Evolutionary conservation across 2,329 filamentous ascomycete genomes (phyloP).

Genomic region (Fusarium bulbicola): DNA sequence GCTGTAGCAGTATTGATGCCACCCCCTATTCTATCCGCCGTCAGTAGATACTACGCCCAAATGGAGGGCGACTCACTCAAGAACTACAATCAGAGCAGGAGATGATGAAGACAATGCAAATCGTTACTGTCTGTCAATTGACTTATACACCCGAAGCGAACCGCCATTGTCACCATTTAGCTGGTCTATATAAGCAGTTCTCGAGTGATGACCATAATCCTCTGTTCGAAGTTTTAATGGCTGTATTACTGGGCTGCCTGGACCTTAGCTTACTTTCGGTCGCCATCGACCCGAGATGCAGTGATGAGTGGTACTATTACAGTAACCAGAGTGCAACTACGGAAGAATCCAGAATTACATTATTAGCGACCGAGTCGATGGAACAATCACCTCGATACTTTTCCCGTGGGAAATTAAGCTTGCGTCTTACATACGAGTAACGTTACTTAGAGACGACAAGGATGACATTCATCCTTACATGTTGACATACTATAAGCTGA

Average conservation of each 20-base stretch:
- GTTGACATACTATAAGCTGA: background rate
- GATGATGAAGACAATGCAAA: background rate
- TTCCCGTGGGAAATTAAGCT: background rate
- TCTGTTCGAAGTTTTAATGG: no score
- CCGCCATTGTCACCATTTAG: background rate
- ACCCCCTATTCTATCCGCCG: background rate
- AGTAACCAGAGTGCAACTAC: background rate
- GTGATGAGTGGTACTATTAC: background rate
- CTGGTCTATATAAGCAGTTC: background rate
- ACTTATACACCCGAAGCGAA: background rate
- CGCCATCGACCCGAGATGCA: background rate
- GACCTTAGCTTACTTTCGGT: background rate
- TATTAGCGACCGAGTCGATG: background rate
- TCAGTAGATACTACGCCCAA: background rate
- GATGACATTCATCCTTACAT: background rate
- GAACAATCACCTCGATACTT: no score
- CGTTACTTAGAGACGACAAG: background rate
- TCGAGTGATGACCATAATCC: background rate
- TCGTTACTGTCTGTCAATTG: background rate
- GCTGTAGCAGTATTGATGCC: constrained; percentile 46
- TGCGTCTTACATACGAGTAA: background rate
- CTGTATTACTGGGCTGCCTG: background rate
- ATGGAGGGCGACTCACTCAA: background rate
- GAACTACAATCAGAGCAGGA: no score
- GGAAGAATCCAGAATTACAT: background rate